Evolutionary conservation across 352 stramenopile species (phyloP).

Genomic region (Phytopythium sindhum): DNA sequence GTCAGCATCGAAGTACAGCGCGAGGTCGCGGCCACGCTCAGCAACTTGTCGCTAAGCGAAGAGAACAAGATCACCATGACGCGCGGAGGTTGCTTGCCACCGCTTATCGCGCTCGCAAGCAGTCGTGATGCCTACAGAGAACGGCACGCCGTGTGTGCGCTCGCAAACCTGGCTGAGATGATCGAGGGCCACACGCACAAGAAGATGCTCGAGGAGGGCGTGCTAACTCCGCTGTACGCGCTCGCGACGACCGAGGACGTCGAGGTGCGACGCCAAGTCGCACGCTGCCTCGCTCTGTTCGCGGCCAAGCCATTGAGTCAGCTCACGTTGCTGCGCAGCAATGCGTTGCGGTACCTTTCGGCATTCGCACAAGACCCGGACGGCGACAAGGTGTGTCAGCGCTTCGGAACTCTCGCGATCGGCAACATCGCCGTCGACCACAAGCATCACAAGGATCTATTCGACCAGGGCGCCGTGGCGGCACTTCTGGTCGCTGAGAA

Average conservation of each 20-base stretch:
- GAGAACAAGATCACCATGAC: conserved; percentile 96
- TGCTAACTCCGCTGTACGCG: conserved; percentile 88
- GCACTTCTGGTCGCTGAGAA: conserved; percentile 87
- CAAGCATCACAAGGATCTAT: conserved; percentile 91
- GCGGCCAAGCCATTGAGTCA: conserved; percentile 92
- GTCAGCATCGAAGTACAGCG: conserved; percentile 94
- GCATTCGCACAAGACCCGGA: conserved; percentile 80
- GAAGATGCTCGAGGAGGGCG: conserved; percentile 92
- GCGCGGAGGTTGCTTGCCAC: conserved; percentile 90
- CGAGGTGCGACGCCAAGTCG: conserved; percentile 91
- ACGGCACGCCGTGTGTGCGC: conserved; percentile 88
- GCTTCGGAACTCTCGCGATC: conserved; percentile 90
- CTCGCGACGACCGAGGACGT: conserved; percentile 71
- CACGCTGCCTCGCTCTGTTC: conserved; percentile 92
- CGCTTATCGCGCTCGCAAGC: conserved; percentile 86
- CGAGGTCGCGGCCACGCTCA: conserved; percentile 93
- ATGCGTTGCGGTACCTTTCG: conserved; percentile 87
- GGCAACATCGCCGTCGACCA: conserved; percentile 89
- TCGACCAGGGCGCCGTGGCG: conserved; percentile 89
- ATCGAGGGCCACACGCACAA: conserved; percentile 94
- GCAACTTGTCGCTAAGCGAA: conserved; percentile 93
- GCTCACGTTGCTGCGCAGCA: conserved; percentile 76
- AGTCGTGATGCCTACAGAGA: conserved; percentile 89
- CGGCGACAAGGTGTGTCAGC: conserved; percentile 72
- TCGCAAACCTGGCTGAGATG: conserved; percentile 96